phyloP scores from a whole-genome alignment of 148 eudicot genomes.

The Chenopodium quinoa region DNA sequence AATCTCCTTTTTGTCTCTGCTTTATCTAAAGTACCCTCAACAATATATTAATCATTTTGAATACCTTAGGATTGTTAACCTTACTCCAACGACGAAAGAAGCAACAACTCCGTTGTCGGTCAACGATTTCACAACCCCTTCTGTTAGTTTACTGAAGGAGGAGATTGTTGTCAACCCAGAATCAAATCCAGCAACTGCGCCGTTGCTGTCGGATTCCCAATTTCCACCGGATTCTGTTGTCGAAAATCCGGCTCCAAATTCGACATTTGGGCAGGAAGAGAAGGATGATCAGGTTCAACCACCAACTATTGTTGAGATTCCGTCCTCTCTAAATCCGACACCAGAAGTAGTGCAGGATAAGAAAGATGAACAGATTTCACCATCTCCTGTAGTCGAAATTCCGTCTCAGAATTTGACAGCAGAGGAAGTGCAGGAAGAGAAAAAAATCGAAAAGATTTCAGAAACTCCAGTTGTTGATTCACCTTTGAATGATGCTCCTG shows the following conservation, averaged over 20 bases:
- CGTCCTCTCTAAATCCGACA: not conserved
- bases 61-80: not conserved
- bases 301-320: not conserved
- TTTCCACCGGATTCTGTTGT: not conserved
- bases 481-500: too few relatives aligned
- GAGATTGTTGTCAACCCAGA: not conserved
- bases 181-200: not conserved
- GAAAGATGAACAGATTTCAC: not conserved
- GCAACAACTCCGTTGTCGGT: not conserved
- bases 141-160: not conserved
- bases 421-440: too few relatives aligned
- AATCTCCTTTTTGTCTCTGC: conserved; percentile 14
- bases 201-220: not conserved
- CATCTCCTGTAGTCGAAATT: not conserved
- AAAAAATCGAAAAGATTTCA: too few relatives aligned
- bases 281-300: not conserved
- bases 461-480: too few relatives aligned
- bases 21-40: not conserved
- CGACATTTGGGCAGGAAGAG: not conserved
- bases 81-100: not conserved
- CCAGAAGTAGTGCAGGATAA: not conserved
- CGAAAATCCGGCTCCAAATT: not conserved
- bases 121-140: conserved; percentile 9
- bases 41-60: not conserved
- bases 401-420: too few relatives aligned